A percentile compares a stretch with the other conserved stretches of the same genome.
phyloP scores from a whole-genome alignment of 2,329 filamentous ascomycete genomes.

The Trichoderma sp. region DNA sequence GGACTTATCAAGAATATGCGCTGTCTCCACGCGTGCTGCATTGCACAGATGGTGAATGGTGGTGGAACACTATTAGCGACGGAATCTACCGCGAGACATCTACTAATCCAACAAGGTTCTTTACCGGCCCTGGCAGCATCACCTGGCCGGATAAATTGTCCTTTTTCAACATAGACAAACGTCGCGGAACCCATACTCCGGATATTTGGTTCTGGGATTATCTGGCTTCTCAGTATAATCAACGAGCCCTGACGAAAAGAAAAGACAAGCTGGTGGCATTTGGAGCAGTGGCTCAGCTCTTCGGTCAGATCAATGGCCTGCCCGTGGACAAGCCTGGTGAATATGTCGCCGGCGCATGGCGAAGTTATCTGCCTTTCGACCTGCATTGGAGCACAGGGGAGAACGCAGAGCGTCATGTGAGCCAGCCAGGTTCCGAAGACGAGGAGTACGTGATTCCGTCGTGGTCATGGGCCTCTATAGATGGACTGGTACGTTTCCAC shows the following conservation, averaged over 20 bases:
- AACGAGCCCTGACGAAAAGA: conserved; percentile 3
- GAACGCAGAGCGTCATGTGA: not conserved
- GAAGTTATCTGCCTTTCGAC: not conserved
- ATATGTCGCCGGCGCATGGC: not conserved
- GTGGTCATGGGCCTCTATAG: conserved; percentile 4
- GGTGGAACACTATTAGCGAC: conserved; percentile 4
- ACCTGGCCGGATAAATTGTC: not conserved
- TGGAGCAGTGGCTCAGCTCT: conserved; percentile 5
- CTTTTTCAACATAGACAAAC: not conserved
- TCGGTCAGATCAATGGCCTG: not conserved
- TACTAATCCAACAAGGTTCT: not conserved
- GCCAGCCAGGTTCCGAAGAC: not conserved
- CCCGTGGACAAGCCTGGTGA: not conserved
- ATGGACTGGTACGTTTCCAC: not conserved
- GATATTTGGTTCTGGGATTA: not conserved
- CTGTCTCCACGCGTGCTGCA: conserved; percentile 5
- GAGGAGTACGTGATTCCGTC: not conserved
- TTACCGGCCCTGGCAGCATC: not conserved
- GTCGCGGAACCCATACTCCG: not conserved
- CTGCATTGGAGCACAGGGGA: not conserved
- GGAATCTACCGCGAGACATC: not conserved
- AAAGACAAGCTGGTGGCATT: conserved; percentile 11
- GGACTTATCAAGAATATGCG: conserved; percentile 7
- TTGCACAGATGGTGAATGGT: conserved; percentile 14
- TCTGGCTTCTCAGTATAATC: not conserved